A percentile compares a stretch with the other conserved stretches of the same genome.
Conservation (phyloP, 495 filamentous ascomycete genomes). For the Aspergillus haitiensis region DNA sequence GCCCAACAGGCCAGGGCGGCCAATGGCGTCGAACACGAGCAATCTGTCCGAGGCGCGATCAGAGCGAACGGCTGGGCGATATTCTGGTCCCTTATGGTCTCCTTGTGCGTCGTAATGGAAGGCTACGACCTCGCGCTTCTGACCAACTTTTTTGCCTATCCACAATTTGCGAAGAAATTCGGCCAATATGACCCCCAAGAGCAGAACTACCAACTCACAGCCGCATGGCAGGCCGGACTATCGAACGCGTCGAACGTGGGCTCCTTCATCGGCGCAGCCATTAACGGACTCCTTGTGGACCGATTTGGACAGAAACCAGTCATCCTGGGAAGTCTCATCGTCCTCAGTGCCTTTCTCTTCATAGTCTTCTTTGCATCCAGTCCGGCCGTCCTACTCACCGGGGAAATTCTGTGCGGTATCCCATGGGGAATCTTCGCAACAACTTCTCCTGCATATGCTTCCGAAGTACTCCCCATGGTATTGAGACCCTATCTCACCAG, state of each 20-base stretch:
- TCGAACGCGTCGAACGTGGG: slow-evolving; percentile 38
- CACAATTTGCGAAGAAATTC: slow-evolving; percentile 40
- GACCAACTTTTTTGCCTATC: slow-evolving; percentile 40
- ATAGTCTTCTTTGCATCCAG: background rate
- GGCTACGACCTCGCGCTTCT: slow-evolving; percentile 51
- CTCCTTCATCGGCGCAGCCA: slow-evolving; percentile 34
- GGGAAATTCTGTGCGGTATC: background rate
- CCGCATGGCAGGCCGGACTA: slow-evolving; percentile 38
- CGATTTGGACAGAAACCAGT: background rate
- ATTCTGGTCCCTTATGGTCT: slow-evolving; percentile 46
- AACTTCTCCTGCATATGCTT: background rate
- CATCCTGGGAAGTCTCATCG: background rate
- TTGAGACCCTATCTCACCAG: background rate
- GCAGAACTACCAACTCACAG: slow-evolving; percentile 31
- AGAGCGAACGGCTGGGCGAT: too few relatives aligned
- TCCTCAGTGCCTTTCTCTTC: slow-evolving; percentile 1
- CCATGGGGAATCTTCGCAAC: slow-evolving; percentile 1
- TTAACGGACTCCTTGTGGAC: slow-evolving; percentile 38
- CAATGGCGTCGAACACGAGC: too few relatives aligned
- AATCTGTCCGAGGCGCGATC: too few relatives aligned
- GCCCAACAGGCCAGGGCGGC: too few relatives aligned
- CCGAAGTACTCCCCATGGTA: background rate
- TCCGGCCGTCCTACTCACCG: background rate
- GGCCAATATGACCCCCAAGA: slow-evolving; percentile 29
- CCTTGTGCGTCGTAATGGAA: slow-evolving; percentile 52